Percentiles rank a stretch among this genome's conserved stretches.
Conservation (phyloP, 208 protist genomes). For the Crithidia sp. region DNA sequence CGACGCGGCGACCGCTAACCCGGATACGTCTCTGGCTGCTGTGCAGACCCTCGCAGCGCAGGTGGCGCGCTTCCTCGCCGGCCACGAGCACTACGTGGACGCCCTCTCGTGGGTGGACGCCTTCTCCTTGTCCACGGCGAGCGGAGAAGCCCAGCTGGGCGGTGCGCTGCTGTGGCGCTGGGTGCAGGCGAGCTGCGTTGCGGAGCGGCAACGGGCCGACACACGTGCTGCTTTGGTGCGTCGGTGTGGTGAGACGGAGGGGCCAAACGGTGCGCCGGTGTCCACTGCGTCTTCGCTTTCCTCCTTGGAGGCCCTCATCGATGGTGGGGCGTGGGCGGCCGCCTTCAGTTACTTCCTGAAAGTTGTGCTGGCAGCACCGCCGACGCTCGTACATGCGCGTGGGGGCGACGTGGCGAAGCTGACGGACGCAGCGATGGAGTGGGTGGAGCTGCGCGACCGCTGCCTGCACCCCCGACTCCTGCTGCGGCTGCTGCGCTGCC, state of each 20-base stretch:
- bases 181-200: conserved; percentile 7
- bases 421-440: conserved; percentile 13
- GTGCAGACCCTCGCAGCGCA: conserved; percentile 7
- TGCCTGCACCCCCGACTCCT: conserved; percentile 21
- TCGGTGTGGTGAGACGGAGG: not conserved
- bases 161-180: conserved; percentile 11
- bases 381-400: not conserved
- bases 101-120: conserved; percentile 24
- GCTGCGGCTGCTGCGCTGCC: conserved; percentile 22
- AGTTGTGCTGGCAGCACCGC: not conserved
- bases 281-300: too few relatives aligned
- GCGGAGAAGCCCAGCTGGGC: not conserved
- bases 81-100: conserved; percentile 1
- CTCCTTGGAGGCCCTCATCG: conserved; percentile 17
- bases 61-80: conserved; percentile 19
- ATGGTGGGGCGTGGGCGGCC: conserved; percentile 34
- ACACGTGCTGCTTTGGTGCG: conserved; percentile 16
- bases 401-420: not conserved
- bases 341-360: conserved; percentile 17
- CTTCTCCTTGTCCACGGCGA: conserved; percentile 7
- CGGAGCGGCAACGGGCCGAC: conserved; percentile 6
- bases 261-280: not conserved
- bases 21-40: not conserved
- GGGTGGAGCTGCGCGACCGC: conserved; percentile 22
- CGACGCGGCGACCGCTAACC: not conserved